These are phyloP conservation scores for Cylindrotheca fusiformis DNA, from an alignment of 108 stramenopile genomes.

Conservation along the genomic window DNA sequence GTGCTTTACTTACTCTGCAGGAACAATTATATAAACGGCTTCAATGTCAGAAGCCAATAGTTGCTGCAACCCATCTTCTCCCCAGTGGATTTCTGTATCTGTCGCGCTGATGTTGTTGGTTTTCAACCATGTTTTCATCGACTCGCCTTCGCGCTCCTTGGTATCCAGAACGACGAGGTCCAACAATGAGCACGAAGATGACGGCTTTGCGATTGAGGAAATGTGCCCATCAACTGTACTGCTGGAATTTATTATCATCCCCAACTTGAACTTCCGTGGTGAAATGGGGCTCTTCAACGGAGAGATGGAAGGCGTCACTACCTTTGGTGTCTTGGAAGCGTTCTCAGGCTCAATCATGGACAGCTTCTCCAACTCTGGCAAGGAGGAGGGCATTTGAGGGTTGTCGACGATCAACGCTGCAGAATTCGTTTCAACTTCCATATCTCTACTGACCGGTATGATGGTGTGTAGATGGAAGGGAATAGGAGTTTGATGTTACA, in stretches of 20 bases:
- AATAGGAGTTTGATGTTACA: no score
- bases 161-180: constrained; percentile 22
- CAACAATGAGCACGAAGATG: constrained; percentile 14
- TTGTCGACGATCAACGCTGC: no score
- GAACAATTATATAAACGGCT: constrained; percentile 38
- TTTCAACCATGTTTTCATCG: constrained; percentile 12
- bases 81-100: constrained; percentile 8
- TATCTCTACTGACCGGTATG: no score
- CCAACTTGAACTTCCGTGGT: constrained; percentile 21
- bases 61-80: constrained; percentile 24
- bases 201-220: constrained; percentile 26
- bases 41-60: constrained; percentile 29
- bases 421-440: no score
- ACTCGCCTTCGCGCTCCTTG: constrained; percentile 1
- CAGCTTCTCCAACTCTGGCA: no score
- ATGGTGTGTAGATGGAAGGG: no score
- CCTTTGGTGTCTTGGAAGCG: no score
- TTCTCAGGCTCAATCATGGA: no score
- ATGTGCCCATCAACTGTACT: constrained; percentile 16
- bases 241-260: constrained; percentile 20
- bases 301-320: no score
- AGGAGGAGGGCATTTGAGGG: no score
- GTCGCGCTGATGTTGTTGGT: constrained; percentile 5
- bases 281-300: no score
- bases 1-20: constrained; percentile 18